A percentile compares a stretch with the other conserved stretches of the same genome.
These are phyloP conservation scores for Zygotorulaspora florentina DNA, from an alignment of 805 yeast species.

Conservation along the genomic window DNA sequence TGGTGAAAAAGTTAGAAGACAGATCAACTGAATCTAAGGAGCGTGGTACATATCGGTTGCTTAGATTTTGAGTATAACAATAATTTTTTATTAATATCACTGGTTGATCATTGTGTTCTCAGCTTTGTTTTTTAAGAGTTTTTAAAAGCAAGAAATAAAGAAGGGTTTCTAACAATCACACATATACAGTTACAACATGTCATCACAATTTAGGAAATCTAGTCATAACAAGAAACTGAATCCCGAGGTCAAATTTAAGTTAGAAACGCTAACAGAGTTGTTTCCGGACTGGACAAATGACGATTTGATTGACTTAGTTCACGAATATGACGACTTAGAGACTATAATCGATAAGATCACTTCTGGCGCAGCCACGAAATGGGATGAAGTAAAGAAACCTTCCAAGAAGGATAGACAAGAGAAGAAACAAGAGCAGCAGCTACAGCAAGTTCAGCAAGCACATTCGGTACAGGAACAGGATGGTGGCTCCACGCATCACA, in stretches of 20 bases:
- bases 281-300: conserved; percentile 94
- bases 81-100: neutral
- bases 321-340: conserved; percentile 74
- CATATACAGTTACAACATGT: conserved; percentile 16
- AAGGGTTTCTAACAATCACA: conserved; percentile 1
- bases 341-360: conserved; percentile 82
- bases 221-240: conserved; percentile 26
- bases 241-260: conserved; percentile 38
- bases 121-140: neutral
- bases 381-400: conserved; percentile 85
- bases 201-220: conserved; percentile 26
- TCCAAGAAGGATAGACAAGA: conserved; percentile 52
- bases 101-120: conserved; percentile 1
- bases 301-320: conserved; percentile 70
- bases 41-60: neutral
- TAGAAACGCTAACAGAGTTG: conserved; percentile 66
- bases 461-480: conserved; percentile 16
- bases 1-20: neutral
- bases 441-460: conserved; percentile 21
- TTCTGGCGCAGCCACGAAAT: conserved; percentile 82
- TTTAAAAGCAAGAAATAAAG: neutral
- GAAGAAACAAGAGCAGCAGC: conserved; percentile 24
- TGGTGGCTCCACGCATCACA: conserved; percentile 8
- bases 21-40: neutral
- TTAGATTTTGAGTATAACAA: neutral